Conservation (phyloP, 2,329 filamentous ascomycete genomes). For the Nigrospora sphaerica region DNA sequence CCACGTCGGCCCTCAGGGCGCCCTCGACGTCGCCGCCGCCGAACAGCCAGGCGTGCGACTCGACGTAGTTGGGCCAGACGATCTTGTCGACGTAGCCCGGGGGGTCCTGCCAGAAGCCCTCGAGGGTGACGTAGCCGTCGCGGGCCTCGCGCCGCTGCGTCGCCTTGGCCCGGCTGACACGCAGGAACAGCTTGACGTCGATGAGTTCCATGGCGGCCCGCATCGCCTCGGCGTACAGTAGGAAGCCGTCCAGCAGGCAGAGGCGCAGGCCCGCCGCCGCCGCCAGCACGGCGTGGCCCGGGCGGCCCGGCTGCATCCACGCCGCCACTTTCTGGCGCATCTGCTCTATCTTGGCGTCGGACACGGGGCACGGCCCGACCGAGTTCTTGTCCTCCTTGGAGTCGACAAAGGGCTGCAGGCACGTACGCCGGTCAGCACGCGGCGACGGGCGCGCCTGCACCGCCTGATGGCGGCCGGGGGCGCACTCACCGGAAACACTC, state of each 20-base stretch:
- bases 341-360: slow-evolving; percentile 35
- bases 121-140: slow-evolving; percentile 70
- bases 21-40: slow-evolving; percentile 60
- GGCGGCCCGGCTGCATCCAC: slow-evolving; percentile 36
- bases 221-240: slow-evolving; percentile 62
- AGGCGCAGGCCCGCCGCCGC: slow-evolving; percentile 32
- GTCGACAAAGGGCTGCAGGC: slow-evolving; percentile 35
- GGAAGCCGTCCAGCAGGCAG: slow-evolving; percentile 81
- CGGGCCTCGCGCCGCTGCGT: slow-evolving; percentile 61
- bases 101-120: slow-evolving; percentile 94
- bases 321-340: slow-evolving; percentile 39
- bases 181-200: slow-evolving; percentile 73
- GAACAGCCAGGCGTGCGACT: slow-evolving; percentile 77
- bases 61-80: slow-evolving; percentile 92
- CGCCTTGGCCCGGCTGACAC: slow-evolving; percentile 57
- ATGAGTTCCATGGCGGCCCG: slow-evolving; percentile 53
- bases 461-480: too few species aligned
- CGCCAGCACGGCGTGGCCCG: slow-evolving; percentile 29
- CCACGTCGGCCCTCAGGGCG: slow-evolving; percentile 36
- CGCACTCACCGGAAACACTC: slow-evolving; percentile 52
- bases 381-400: slow-evolving; percentile 60
- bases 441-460: too few species aligned
- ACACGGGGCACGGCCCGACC: slow-evolving; percentile 46
- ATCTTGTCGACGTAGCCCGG: slow-evolving; percentile 89
- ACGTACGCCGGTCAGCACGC: not conserved